Percentiles rank a stretch among this genome's conserved stretches.
Evolutionary conservation across 441 rosid species (phyloP).

Genomic region (Aleurites moluccanus): DNA sequence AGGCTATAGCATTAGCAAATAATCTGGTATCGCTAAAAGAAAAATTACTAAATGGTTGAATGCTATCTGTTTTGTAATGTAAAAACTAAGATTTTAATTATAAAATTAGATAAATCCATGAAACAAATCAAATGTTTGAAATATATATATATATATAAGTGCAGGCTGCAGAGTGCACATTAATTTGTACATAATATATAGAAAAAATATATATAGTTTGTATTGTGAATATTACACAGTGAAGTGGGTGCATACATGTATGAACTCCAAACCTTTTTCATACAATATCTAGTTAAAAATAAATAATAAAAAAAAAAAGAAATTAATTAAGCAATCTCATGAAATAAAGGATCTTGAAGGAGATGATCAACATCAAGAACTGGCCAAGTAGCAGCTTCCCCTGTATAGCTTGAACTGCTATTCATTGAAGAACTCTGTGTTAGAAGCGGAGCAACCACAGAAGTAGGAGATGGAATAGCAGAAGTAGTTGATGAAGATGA

Average conservation of each 20-base stretch:
- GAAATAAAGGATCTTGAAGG: constrained; percentile 58
- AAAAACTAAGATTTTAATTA: no score
- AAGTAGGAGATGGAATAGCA: constrained; percentile 33
- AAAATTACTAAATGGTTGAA: no score
- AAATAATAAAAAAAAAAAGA: not conserved
- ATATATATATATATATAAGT: constrained; percentile 1
- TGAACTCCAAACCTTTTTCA: constrained; percentile 27
- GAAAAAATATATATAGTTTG: not conserved
- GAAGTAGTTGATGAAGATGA: constrained; percentile 29
- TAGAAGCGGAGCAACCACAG: constrained; percentile 23
- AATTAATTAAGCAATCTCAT: constrained; percentile 42
- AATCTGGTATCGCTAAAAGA: no score
- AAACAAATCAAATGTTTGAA: not conserved
- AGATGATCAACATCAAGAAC: constrained; percentile 30
- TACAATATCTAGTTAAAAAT: not conserved
- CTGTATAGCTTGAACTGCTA: constrained; percentile 46
- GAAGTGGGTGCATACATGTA: constrained; percentile 11
- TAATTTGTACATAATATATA: constrained; percentile 5
- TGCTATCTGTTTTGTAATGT: no score
- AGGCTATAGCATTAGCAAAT: no score
- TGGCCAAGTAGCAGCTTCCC: constrained; percentile 51
- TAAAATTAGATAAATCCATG: no score
- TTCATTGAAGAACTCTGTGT: constrained; percentile 27
- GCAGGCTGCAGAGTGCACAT: not conserved
- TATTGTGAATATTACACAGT: constrained; percentile 15